A percentile compares a stretch with the other conserved stretches of the same genome.
Evolutionary conservation across 2,329 filamentous ascomycete genomes (phyloP).

Genomic region (Raffaelea arxii): DNA sequence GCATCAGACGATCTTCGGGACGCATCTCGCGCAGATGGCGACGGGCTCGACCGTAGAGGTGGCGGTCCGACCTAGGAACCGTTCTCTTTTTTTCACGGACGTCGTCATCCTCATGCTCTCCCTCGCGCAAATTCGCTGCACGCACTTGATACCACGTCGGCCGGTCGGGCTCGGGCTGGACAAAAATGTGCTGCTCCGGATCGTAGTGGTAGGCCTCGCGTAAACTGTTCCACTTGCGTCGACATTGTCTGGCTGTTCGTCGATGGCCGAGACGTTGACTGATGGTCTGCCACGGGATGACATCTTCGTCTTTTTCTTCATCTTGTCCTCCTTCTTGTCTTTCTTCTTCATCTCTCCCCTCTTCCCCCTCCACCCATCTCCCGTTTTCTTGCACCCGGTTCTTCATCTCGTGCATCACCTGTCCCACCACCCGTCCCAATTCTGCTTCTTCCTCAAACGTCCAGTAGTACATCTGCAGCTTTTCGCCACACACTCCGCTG

Average conservation of each 20-base stretch:
- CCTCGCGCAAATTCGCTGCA: constrained; percentile 1
- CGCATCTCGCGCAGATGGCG: constrained; percentile 31
- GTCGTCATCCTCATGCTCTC: background rate
- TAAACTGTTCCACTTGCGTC: constrained; percentile 50
- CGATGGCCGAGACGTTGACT: constrained; percentile 51
- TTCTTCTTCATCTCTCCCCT: constrained; percentile 12
- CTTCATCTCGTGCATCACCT: constrained; percentile 40
- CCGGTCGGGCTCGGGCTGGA: constrained; percentile 4
- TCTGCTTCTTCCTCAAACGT: constrained; percentile 46
- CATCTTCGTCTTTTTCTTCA: constrained; percentile 29
- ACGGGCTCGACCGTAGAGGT: constrained; percentile 27
- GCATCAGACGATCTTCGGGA: constrained; percentile 31
- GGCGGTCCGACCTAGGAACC: constrained; percentile 28
- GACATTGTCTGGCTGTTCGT: constrained; percentile 58
- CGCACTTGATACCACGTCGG: constrained; percentile 6
- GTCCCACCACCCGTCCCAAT: constrained; percentile 41
- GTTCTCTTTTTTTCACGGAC: background rate
- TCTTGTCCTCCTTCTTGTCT: constrained; percentile 18
- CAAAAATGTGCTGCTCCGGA: constrained; percentile 5
- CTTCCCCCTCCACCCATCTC: background rate
- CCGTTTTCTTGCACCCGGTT: constrained; percentile 17
- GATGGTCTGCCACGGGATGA: constrained; percentile 57
- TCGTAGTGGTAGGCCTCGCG: constrained; percentile 12
- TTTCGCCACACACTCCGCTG: constrained; percentile 49
- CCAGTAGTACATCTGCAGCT: constrained; percentile 47